Conservation (phyloP, 768 basidiomycete genomes). For the Tulasnella sp. region DNA sequence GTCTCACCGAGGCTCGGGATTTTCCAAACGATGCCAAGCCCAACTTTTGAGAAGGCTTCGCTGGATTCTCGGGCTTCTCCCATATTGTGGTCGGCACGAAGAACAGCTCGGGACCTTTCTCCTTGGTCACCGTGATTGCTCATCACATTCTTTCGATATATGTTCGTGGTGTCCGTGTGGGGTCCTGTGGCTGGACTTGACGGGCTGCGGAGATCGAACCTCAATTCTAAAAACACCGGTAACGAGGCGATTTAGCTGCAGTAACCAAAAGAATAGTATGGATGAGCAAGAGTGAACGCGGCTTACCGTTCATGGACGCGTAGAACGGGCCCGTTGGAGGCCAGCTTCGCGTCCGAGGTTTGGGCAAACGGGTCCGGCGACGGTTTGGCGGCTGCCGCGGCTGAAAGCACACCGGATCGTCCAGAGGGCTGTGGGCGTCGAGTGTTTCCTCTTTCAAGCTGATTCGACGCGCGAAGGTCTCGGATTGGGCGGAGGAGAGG, state of each 20-base stretch:
- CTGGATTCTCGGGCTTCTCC: background rate
- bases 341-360: background rate
- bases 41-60: background rate
- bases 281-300: too few species aligned
- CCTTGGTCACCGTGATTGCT: background rate
- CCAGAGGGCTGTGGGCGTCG: too few species aligned
- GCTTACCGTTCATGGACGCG: background rate
- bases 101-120: background rate
- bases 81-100: background rate
- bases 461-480: too few species aligned
- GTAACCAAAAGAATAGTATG: background rate
- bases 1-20: constrained; percentile 2
- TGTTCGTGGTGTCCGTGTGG: background rate
- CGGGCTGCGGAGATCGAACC: background rate
- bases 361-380: background rate
- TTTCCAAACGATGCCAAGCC: background rate
- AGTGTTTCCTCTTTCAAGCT: too few species aligned
- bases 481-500: too few species aligned
- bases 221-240: background rate
- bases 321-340: background rate
- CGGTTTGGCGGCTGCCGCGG: background rate
- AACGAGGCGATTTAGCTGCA: background rate
- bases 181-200: background rate
- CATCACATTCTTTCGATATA: background rate
- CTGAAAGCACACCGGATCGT: background rate